These are phyloP conservation scores for Lactarius quietus DNA, from an alignment of 768 basidiomycete genomes.

Conservation along the genomic window DNA sequence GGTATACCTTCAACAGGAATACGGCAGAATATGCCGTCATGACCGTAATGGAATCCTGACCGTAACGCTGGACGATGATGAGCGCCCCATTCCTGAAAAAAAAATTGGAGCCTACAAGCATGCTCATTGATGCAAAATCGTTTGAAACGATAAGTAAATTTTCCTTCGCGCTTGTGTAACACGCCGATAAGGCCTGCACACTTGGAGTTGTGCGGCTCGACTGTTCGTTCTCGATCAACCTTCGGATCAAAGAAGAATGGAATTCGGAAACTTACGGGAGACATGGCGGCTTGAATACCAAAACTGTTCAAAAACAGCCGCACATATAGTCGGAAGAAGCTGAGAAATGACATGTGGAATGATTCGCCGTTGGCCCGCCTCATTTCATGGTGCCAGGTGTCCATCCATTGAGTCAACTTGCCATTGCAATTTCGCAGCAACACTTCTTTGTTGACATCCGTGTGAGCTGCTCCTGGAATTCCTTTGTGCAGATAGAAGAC, in stretches of 20 bases:
- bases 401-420: conserved; percentile 68
- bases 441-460: conserved; percentile 70
- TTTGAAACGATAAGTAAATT: conserved; percentile 67
- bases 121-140: conserved; percentile 68
- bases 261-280: conserved; percentile 42
- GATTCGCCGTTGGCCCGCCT: conserved; percentile 64
- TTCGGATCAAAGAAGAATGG: conserved; percentile 12
- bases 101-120: conserved; percentile 51
- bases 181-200: conserved; percentile 62
- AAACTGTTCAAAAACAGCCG: conserved; percentile 82
- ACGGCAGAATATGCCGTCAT: conserved; percentile 88
- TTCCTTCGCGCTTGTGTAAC: conserved; percentile 70
- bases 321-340: conserved; percentile 73
- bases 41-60: conserved; percentile 78
- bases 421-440: conserved; percentile 69
- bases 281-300: conserved; percentile 63
- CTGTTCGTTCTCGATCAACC: conserved; percentile 34
- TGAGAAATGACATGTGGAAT: conserved; percentile 74
- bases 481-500: conserved; percentile 57
- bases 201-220: conserved; percentile 57
- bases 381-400: conserved; percentile 72
- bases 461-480: conserved; percentile 41
- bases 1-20: conserved; percentile 65
- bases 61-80: conserved; percentile 56
- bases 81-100: conserved; percentile 8